Base-by-base conservation (phyloP, 257 asterid genomes). In the Penstemon eatonii region DNA sequence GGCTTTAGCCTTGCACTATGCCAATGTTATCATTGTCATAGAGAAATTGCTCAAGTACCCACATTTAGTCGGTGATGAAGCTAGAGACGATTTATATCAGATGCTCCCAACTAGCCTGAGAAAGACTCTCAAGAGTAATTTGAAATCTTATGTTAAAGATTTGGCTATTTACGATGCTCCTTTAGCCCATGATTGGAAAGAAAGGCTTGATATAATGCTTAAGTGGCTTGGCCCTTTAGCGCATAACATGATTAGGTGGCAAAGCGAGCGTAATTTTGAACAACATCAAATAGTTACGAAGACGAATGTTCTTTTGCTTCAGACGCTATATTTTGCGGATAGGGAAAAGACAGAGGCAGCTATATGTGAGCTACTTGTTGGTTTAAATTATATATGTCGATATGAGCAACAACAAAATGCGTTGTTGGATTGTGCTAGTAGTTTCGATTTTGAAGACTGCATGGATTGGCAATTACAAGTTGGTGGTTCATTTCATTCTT, bases 211-310 rank as follows among this genome's bases (percentile, higher is more conserved):
- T 4, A 69, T 53, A 62, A 76, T 80, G 73, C 89, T 94, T 1
- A 75, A 60, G 56, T 86, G 96, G 92, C 86, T 94, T 4, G 84
- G 86, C 6, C 99, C 98, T 0, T 63, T 94, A 7, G 96, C 98
- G 4, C 98, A 91, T 73, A 89, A 83, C 84, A 89, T 89, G 96
- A 89, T 91, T 76, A 78, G 87, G 77, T 91, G 98, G 99, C 99
- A 94, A 73, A 89, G 89, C 2, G 98, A 94, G 65, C 79, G 96
- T 4, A 91, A 91, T 54, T 84, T 89, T 19, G 99, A 94, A 67
- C 98, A 91, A 79, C 95, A 86, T 9, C 98, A 91, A 64, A 82
- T 94, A 18, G 95, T 86, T 38, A 79, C 82, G 1, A 79, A 91
- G 74, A 86, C 96, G 0, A 89, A 89, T 7, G 95, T 91, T 52